phyloP scores from a whole-genome alignment of 2,329 filamentous ascomycete genomes.

The Endothia cerciana region DNA sequence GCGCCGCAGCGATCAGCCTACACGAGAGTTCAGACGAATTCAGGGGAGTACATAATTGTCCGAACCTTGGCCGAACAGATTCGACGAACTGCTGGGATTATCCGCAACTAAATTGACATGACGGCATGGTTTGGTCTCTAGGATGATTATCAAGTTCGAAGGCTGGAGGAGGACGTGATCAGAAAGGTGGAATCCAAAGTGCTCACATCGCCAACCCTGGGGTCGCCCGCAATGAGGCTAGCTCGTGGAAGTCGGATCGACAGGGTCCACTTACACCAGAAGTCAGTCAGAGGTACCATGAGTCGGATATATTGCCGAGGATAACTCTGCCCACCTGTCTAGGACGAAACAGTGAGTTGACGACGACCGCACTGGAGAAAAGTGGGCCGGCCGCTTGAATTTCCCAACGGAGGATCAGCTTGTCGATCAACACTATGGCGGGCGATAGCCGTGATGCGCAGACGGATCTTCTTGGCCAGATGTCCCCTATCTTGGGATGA shows the following conservation, averaged over 20 bases:
- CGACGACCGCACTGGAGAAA: background rate
- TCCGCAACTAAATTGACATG: no score
- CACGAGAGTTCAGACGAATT: background rate
- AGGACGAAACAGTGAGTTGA: background rate
- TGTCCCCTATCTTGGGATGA: background rate
- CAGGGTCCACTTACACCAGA: background rate
- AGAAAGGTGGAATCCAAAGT: no score
- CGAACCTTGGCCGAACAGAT: background rate
- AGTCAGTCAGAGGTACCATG: no score
- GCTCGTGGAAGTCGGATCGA: no score
- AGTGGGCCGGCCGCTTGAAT: background rate
- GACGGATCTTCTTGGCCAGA: background rate
- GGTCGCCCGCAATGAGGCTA: no score
- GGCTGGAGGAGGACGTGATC: no score
- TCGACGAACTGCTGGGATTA: background rate
- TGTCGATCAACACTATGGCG: background rate
- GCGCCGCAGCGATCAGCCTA: conserved; percentile 8
- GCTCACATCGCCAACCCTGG: no score
- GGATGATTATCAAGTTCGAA: no score
- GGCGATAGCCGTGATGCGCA: background rate
- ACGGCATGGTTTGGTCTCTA: no score
- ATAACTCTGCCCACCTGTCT: background rate
- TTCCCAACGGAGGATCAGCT: background rate
- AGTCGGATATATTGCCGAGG: background rate
- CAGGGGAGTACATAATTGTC: background rate